These are phyloP conservation scores for Suillus subluteus DNA, from an alignment of 768 basidiomycete species.

Conservation along the genomic window DNA sequence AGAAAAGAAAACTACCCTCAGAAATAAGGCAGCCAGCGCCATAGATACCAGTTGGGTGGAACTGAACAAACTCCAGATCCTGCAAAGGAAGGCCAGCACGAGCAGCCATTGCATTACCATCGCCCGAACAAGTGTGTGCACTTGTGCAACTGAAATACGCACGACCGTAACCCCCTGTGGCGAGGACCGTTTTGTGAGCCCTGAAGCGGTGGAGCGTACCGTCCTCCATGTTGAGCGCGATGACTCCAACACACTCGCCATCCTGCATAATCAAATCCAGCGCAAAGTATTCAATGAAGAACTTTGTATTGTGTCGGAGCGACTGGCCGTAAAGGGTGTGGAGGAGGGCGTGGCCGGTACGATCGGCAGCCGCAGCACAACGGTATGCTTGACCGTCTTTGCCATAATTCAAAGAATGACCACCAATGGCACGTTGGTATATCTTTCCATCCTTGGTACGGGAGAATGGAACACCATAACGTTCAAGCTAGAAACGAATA, in stretches of 20 bases:
- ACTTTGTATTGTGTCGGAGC: conserved; percentile 97
- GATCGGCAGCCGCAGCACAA: conserved; percentile 97
- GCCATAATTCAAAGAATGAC: conserved; percentile 94
- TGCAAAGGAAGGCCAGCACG: conserved; percentile 96
- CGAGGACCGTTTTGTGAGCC: conserved; percentile 96
- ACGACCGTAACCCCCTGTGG: conserved; percentile 97
- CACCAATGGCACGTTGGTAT: conserved; percentile 99
- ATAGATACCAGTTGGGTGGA: conserved; percentile 99
- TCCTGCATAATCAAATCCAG: conserved; percentile 98
- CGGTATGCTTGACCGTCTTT: conserved; percentile 99
- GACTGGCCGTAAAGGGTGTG: conserved; percentile 99
- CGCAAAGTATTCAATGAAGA: conserved; percentile 99
- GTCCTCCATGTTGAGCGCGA: conserved; percentile 99
- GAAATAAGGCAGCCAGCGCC: conserved; percentile 99
- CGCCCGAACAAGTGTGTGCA: conserved; percentile 98
- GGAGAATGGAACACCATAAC: conserved; percentile 98
- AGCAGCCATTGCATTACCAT: conserved; percentile 98
- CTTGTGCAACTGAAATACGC: conserved; percentile 98
- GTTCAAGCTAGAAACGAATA: conserved; percentile 73
- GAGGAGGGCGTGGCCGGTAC: conserved; percentile 97
- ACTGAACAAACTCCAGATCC: conserved; percentile 99
- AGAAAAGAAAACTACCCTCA: conserved; percentile 62
- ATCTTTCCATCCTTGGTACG: conserved; percentile 99
- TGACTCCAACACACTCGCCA: conserved; percentile 98
- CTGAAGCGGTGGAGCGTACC: conserved; percentile 99